A percentile compares a stretch with the other conserved stretches of the same genome.
Conservation (phyloP, 208 protist species). For the Crithidia mellificae region DNA sequence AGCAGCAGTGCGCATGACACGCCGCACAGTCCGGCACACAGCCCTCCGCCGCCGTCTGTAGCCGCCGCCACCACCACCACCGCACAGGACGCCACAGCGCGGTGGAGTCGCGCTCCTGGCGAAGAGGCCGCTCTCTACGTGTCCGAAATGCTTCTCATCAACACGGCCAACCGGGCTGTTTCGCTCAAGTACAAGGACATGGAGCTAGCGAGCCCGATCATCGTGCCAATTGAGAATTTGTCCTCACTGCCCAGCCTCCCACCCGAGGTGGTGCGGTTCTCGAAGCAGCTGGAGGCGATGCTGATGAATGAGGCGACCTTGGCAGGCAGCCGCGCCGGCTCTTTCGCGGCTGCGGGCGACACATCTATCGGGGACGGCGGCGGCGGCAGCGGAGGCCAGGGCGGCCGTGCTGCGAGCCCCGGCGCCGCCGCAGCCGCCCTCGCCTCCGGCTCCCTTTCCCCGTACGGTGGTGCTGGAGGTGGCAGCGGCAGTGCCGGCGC, state of each 20-base stretch:
- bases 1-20: too few species aligned
- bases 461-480: too few species aligned
- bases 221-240: constrained; percentile 29
- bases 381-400: too few species aligned
- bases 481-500: neutral
- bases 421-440: neutral
- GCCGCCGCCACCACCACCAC: too few species aligned
- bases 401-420: neutral
- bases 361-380: neutral
- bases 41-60: neutral
- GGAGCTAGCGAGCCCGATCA: constrained; percentile 26
- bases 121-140: constrained; percentile 30
- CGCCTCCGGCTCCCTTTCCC: neutral
- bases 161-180: constrained; percentile 26
- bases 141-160: constrained; percentile 43
- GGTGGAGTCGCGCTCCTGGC: constrained; percentile 30
- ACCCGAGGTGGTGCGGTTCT: constrained; percentile 26
- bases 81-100: neutral
- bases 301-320: constrained; percentile 29
- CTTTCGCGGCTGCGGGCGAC: constrained; percentile 11
- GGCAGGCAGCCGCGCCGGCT: constrained; percentile 1
- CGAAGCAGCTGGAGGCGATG: constrained; percentile 37
- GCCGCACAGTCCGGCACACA: neutral
- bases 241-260: constrained; percentile 36
- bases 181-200: constrained; percentile 44